phyloP scores from a whole-genome alignment of 2,329 filamentous ascomycete genomes.

The Pyrenophora tritici-repentis region DNA sequence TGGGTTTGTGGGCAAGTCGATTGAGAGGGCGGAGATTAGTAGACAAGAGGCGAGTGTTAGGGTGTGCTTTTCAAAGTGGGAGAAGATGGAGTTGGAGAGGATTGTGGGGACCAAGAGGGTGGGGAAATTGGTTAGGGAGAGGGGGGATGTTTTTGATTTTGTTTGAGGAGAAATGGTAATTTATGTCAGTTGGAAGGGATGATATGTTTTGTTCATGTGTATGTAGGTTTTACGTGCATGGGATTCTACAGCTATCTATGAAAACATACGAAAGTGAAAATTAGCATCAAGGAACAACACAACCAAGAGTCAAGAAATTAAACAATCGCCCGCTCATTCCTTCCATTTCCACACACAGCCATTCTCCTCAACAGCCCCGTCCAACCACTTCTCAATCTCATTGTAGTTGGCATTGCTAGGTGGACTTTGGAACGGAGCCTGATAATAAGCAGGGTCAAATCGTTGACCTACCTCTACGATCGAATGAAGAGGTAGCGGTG shows the following conservation, averaged over 20 bases:
- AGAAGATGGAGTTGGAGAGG: conserved; percentile 85
- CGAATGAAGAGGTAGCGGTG: too few relatives aligned
- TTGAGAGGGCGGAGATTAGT: conserved; percentile 63
- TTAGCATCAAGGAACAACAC: too few relatives aligned
- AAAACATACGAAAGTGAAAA: too few relatives aligned
- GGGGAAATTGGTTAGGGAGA: conserved; percentile 80
- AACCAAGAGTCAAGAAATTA: too few relatives aligned
- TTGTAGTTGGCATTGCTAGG: too few relatives aligned
- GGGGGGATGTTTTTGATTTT: conserved; percentile 92
- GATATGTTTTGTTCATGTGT: too few relatives aligned
- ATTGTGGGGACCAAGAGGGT: conserved; percentile 82
- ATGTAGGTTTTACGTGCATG: too few relatives aligned
- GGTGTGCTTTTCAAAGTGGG: conserved; percentile 82
- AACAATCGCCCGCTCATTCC: too few relatives aligned
- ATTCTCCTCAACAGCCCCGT: background rate
- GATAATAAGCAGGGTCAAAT: too few relatives aligned
- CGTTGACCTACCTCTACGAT: too few relatives aligned
- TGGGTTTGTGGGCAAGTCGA: conserved; percentile 62
- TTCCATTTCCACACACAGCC: background rate
- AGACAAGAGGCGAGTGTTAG: conserved; percentile 56
- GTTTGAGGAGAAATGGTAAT: conserved; percentile 54
- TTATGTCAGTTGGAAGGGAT: background rate
- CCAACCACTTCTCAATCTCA: background rate
- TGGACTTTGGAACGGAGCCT: too few relatives aligned
- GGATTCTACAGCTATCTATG: too few relatives aligned